phyloP scores from a whole-genome alignment of 1,139 yeast species.

The Suhomyces choctaworum region DNA sequence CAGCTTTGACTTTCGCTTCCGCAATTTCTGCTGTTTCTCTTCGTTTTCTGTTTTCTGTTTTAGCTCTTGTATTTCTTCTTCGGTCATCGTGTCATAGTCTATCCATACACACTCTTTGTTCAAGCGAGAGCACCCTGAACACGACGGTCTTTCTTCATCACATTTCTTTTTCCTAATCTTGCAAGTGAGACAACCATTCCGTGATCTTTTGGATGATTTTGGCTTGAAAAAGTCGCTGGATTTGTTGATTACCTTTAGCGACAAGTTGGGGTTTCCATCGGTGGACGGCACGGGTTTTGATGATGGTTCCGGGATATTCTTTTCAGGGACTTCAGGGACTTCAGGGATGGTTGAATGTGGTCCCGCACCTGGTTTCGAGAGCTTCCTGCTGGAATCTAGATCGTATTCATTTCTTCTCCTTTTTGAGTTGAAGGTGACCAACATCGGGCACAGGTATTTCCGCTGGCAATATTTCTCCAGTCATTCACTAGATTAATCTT shows the following conservation, averaged over 20 bases:
- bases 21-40: conserved; percentile 35
- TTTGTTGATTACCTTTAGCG: conserved; percentile 10
- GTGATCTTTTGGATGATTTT: conserved; percentile 33
- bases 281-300: too few species aligned
- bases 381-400: too few species aligned
- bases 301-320: neutral
- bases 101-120: conserved; percentile 30
- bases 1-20: conserved; percentile 30
- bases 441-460: conserved; percentile 10
- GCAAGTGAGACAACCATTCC: conserved; percentile 70
- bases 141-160: conserved; percentile 61
- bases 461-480: too few species aligned
- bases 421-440: conserved; percentile 15
- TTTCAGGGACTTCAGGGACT: neutral
- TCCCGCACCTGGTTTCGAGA: too few species aligned
- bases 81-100: conserved; percentile 31
- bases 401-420: too few species aligned
- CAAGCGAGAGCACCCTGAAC: conserved; percentile 42
- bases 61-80: conserved; percentile 25
- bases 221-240: conserved; percentile 10
- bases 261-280: conserved; percentile 1
- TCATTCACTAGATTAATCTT: too few species aligned
- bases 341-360: neutral
- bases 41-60: conserved; percentile 29
- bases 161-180: conserved; percentile 73